A percentile compares a stretch with the other conserved stretches of the same genome.
Evolutionary conservation across 805 yeast species (phyloP).

Genomic region (Kazachstania bromeliacearum): DNA sequence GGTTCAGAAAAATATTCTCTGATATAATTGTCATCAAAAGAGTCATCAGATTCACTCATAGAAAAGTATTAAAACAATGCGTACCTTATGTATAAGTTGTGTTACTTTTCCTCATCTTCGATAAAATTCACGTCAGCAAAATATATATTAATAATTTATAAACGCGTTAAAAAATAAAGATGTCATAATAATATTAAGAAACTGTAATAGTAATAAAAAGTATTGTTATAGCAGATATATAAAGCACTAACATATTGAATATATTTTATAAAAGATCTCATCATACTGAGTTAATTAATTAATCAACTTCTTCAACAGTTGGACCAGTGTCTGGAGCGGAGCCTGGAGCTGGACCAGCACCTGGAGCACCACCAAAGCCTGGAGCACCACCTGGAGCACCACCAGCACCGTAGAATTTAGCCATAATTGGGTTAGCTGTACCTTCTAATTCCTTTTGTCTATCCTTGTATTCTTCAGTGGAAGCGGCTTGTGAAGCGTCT

Average conservation of each 20-base stretch:
- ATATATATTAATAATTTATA: no score
- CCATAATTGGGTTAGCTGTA: constrained; percentile 92
- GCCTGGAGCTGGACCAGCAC: constrained; percentile 43
- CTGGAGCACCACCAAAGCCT: constrained; percentile 44
- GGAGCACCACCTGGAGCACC: constrained; percentile 57
- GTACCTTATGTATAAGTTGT: no score
- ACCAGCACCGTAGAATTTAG: constrained; percentile 92
- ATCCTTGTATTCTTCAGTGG: constrained; percentile 85
- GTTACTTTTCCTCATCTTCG: no score
- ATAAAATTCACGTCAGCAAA: no score
- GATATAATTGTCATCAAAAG: no score
- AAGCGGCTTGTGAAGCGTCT: constrained; percentile 85
- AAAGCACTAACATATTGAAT: not conserved
- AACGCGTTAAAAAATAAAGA: no score
- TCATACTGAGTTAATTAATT: constrained; percentile 15
- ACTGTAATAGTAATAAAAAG: not conserved
- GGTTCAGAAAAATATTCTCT: no score
- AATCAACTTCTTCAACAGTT: constrained; percentile 76
- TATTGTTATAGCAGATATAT: not conserved
- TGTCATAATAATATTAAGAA: no score
- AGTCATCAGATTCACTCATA: no score
- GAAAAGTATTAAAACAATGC: no score
- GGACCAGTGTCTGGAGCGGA: constrained; percentile 48
- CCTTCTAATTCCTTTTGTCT: constrained; percentile 94
- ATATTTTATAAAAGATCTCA: no score